Evolutionary conservation across 768 basidiomycete species (phyloP), one percentile per base, ranked within the genome.

Genomic region (Tulasnella sp.): DNA sequence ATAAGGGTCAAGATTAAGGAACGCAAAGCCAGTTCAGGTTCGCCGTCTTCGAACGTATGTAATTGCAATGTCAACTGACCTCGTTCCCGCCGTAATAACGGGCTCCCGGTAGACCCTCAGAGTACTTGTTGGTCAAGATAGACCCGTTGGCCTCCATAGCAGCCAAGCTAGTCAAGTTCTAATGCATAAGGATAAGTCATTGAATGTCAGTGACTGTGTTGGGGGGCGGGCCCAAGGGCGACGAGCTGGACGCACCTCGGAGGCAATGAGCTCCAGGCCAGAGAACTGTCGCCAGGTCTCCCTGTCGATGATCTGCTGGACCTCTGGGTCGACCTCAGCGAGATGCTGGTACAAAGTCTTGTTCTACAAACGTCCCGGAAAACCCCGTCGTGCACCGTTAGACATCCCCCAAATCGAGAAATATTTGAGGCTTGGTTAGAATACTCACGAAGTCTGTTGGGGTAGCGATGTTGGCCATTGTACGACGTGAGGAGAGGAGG

Each of bases 61-160:
- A 54, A 54, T 71, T 58, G 25, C 22, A 29, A 71, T 36, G 31
- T 39, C 31, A 71, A 78, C 81, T 79, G 80, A 83, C 82, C 85
- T 99, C 97, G 86, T 99, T 99, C 76, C 97, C 97, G 81, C 95
- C 96, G 80, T 97, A 98, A 85, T 97, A 97, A 77, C 96, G 91
- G 67, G 96, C 96, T 75, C 89, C 90, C n/a, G 97, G 97, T 69
- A 99, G 93, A 87, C 97, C 97, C 85, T 99, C 97, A 29, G 97
- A 99, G 87, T 97, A 97, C 86, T 98, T 99, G 90, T 97, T 97
- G 83, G 97, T 98, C 82, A 99, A 84, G 83, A 99, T 96, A 75
- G 97, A 98, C 71, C 97, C 97, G 85, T 98, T 98, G 79, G 96
- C 97, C 85, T 99, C 93, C 92, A 99, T 96, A 72, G 93, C 91